A percentile compares a stretch with the other conserved stretches of the same genome.
Conservation (phyloP, 129 eudicot species). For the carrot (Daucus carota) region DNA sequence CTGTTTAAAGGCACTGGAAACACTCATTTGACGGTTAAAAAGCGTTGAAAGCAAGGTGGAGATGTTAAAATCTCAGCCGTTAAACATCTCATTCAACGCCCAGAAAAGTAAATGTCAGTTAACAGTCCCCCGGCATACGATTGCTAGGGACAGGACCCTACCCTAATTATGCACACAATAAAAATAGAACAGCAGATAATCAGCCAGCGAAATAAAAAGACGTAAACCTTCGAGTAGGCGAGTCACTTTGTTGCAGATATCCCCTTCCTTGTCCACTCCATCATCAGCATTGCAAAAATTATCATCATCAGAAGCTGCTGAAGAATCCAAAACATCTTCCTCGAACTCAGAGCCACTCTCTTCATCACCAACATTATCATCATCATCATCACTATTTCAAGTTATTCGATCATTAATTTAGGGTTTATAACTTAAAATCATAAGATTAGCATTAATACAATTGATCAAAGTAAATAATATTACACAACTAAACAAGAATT, state of each 20-base stretch:
- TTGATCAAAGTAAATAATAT: neutral
- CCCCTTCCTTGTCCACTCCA: slow-evolving; percentile 16
- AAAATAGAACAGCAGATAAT: neutral
- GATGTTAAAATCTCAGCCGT: no score
- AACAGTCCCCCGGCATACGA: no score
- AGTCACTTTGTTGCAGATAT: slow-evolving; percentile 25
- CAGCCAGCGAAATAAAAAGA: neutral
- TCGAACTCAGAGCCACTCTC: slow-evolving; percentile 22
- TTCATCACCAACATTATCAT: slow-evolving; percentile 19
- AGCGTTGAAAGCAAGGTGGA: no score
- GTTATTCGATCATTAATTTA: neutral
- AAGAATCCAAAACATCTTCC: slow-evolving; percentile 16
- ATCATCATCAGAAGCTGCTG: neutral
- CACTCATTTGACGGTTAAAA: no score
- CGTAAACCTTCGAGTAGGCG: slow-evolving; percentile 37
- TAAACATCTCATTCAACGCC: no score
- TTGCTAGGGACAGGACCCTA: no score
- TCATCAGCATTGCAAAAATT: neutral
- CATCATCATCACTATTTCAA: slow-evolving; percentile 3
- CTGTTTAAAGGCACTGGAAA: no score
- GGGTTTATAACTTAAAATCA: neutral
- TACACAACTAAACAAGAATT: neutral
- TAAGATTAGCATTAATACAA: neutral
- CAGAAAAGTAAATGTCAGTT: no score
- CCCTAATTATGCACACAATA: neutral